These are phyloP conservation scores for Candida endomychidarum DNA, from an alignment of 805 yeast genomes.

Conservation along the genomic window DNA sequence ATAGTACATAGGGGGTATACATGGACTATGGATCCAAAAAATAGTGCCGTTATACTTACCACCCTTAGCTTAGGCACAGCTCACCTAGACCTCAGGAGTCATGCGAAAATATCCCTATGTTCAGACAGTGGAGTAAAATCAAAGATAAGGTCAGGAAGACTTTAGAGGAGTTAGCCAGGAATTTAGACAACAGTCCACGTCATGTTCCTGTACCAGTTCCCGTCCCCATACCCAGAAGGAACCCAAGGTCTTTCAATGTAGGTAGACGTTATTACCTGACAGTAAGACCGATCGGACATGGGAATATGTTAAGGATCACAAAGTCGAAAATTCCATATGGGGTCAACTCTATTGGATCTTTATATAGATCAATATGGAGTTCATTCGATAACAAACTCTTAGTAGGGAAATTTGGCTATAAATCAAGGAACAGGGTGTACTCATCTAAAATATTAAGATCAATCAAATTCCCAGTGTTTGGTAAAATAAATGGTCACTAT, in stretches of 20 bases:
- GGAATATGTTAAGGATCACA: neutral
- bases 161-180: conserved; percentile 14
- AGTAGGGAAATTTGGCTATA: neutral
- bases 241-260: neutral
- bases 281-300: conserved; percentile 3
- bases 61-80: no score
- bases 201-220: conserved; percentile 14
- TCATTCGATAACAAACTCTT: neutral
- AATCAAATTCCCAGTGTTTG: conserved; percentile 3
- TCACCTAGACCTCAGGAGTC: no score
- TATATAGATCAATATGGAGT: conserved; percentile 1
- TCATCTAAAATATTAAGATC: neutral
- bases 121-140: conserved; percentile 12
- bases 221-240: conserved; percentile 1
- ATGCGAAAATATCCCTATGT: conserved; percentile 9
- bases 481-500: conserved; percentile 7
- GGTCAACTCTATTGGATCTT: neutral
- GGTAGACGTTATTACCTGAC: conserved; percentile 9
- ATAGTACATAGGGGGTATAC: no score
- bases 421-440: neutral
- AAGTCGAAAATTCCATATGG: conserved; percentile 1
- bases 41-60: no score
- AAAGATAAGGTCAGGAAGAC: conserved; percentile 14
- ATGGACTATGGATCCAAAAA: no score
- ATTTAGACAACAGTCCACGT: conserved; percentile 8